These are phyloP conservation scores for Beta corolliflora DNA, from an alignment of 179 eudicot species.

Conservation along the genomic window DNA sequence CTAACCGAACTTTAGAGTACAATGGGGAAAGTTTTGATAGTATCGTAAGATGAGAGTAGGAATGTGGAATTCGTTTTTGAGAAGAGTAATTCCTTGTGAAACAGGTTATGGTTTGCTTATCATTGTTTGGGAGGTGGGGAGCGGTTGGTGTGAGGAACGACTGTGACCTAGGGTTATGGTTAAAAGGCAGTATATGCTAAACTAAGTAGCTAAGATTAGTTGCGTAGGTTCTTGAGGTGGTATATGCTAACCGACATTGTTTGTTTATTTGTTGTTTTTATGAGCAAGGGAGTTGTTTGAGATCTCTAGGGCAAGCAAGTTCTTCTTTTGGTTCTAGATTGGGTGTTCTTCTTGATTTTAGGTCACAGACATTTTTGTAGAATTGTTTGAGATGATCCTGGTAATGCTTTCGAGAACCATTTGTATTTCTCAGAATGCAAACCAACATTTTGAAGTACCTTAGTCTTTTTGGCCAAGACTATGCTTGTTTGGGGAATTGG, in stretches of 20 bases:
- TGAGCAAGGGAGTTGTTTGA: neutral
- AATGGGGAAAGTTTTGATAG: neutral
- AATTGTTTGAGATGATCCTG: neutral
- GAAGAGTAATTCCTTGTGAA: neutral
- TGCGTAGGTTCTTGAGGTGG: too few relatives aligned
- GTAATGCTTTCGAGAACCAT: neutral
- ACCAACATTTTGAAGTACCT: neutral
- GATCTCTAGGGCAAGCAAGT: neutral
- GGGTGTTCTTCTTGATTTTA: neutral
- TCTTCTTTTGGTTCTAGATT: neutral
- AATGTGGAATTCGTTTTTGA: neutral
- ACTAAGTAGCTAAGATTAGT: neutral
- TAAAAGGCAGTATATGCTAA: neutral
- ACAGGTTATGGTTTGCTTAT: neutral
- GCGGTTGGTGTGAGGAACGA: neutral
- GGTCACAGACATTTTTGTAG: neutral
- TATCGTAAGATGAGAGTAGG: neutral
- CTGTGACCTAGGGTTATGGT: neutral
- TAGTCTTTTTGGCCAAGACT: neutral
- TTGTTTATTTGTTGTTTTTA: neutral
- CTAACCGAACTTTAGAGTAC: neutral
- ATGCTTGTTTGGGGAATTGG: neutral
- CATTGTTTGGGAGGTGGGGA: neutral
- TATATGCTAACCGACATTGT: too few relatives aligned
- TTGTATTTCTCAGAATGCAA: neutral